Evolutionary conservation across 805 yeast species (phyloP), one percentile per base, ranked within the genome.

Genomic region (Clavispora fructus): DNA sequence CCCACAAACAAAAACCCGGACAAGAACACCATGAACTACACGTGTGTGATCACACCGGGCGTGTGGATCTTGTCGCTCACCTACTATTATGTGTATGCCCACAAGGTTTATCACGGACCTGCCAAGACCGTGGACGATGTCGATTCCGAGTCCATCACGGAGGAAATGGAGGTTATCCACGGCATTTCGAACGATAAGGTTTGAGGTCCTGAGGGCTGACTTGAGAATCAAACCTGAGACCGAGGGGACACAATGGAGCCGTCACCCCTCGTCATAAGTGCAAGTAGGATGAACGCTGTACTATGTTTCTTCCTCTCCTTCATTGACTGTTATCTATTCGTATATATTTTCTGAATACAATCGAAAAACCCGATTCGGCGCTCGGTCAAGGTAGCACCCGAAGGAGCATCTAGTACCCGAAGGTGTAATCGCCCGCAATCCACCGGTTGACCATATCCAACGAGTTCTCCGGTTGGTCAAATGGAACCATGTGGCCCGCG

Each of bases 1-100:
- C 92, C 94, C 28, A 65, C 74, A 16, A 62, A 62, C 32, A 61
- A 63, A 29, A 51, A 57, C 19, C 78, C 75, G 6, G 63, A 65
- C 28, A 69, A 68, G 46, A 62, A 64, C 0, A 64, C 78, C 17
- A 84, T 85, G 92, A 85, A 85, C 64, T 85, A 85, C 61, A 80
- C 88, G 0, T 75, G 75, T 52, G 86, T 79, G 2, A 80, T 84
- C 47, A 82, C 79, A 25, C 75, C 78, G 28, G 83, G 83, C 7
- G 75, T 79, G 14, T 80, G 85, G 85, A 47, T 78, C 6, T 63
- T 80, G 16, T 71, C 85, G 0, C 56, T 73, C 46, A 42, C 73
- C 0, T 82, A 82, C 62, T 83, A 78, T 63, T 71, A 60, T 45
- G 59, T 68, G 5, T 74, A 75, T 58, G 85, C 82, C 3, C 71